Evolutionary conservation across 345 rosid genomes (phyloP), one percentile per base, ranked within the genome.

Genomic region (Pistacia vera): DNA sequence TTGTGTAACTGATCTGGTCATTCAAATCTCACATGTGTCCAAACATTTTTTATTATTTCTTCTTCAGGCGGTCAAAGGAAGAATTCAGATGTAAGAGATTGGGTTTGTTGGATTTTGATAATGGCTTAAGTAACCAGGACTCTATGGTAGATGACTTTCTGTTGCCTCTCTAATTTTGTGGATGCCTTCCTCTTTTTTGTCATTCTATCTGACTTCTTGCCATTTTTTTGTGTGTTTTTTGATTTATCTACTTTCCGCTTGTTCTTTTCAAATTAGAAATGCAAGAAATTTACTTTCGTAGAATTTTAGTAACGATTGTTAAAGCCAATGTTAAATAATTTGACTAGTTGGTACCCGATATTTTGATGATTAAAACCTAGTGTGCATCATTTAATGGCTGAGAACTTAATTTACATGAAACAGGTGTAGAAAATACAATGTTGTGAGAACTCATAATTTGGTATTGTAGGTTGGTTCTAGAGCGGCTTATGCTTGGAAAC

Each of bases 401-500:
- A 20, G 14, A 30, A 46, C 57, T 77, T 76, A 71, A 79, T 66
- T 77, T 79, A 35, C 77, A 58, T 75, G 56, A 22, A 81, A 77
- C 60, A 83, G 86, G 84, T 93, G 93, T 80, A 93, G 93, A 91
- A 68, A 70, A 69, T 51, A 72, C 77, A 55, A 64, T 81, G 70
- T 73, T 82, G 64, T 74, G 70, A 79, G 82, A 81, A 66, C 68
- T 64, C 68, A 65, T 75, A 68, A 69, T 70, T 81, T 70, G 76
- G 70, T 55, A 70, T 75, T 60, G n/a, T 80, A 74, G 80, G 77
- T 82, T 86, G 71, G 71, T 85, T 77, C 74, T 75, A 78, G 81
- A 71, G 84, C 56, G 90, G 90, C 93, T 82, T 83, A 97, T 97
- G 99, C 97, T 97, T 89, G 97, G 91, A 75, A 91, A 89, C 83